These are phyloP conservation scores for Acarospora socialis DNA, from an alignment of 2,329 filamentous ascomycete genomes.

Conservation along the genomic window DNA sequence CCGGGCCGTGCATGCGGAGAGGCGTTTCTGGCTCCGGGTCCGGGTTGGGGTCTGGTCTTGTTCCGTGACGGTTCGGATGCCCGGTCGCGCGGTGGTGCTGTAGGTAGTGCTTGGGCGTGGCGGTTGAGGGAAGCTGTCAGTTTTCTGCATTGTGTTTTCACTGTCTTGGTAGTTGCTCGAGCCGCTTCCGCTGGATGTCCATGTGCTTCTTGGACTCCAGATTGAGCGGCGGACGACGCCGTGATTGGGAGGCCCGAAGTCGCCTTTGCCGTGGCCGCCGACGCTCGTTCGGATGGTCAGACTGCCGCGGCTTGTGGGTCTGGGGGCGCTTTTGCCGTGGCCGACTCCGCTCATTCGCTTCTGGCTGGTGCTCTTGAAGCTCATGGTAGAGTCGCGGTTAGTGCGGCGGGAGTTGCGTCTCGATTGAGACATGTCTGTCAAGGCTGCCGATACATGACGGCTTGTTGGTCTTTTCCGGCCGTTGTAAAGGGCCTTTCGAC, in stretches of 20 bases:
- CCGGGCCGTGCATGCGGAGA: no score
- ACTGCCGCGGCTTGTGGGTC: slow-evolving; percentile 4
- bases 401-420: slow-evolving; percentile 4
- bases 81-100: no score
- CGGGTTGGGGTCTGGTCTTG: no score
- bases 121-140: slow-evolving; percentile 6
- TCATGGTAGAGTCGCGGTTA: slow-evolving; percentile 8
- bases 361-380: not conserved
- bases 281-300: slow-evolving; percentile 1
- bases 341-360: slow-evolving; percentile 7
- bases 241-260: slow-evolving; percentile 8
- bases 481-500: slow-evolving; percentile 3
- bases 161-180: not conserved
- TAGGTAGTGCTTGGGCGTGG: no score
- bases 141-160: not conserved
- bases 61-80: no score
- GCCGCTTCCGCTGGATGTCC: slow-evolving; percentile 4
- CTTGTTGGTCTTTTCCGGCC: no score
- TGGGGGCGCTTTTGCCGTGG: slow-evolving; percentile 4
- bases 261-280: slow-evolving; percentile 4
- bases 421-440: slow-evolving; percentile 1
- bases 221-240: slow-evolving; percentile 9
- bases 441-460: no score
- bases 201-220: slow-evolving; percentile 7
- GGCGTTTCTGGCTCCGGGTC: no score